A percentile compares a stretch with the other conserved stretches of the same genome.
Evolutionary conservation across 2,329 filamentous ascomycete genomes (phyloP).

Genomic region (Eutypella sp.): DNA sequence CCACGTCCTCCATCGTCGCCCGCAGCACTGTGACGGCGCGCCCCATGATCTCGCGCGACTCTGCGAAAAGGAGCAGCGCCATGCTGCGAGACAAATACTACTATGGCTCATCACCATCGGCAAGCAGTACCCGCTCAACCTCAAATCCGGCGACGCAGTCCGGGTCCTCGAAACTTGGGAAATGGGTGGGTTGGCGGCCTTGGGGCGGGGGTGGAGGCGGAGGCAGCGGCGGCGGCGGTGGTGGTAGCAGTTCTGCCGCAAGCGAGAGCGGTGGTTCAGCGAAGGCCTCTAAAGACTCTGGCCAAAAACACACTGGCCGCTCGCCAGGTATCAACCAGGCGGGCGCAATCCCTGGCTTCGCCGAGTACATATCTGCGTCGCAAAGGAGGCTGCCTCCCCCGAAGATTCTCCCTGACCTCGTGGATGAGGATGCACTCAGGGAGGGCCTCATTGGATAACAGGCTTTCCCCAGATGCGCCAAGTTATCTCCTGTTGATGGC

Average conservation of each 20-base stretch:
- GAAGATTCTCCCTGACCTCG: conserved; percentile 50
- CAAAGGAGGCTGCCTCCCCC: conserved; percentile 49
- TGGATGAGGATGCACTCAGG: conserved; percentile 57
- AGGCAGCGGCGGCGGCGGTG: neutral
- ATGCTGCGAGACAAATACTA: conserved; percentile 57
- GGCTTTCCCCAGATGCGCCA: too few relatives aligned
- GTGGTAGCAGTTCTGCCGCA: conserved; percentile 3
- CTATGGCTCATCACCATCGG: conserved; percentile 27
- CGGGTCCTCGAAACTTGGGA: conserved; percentile 31
- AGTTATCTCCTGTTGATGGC: too few relatives aligned
- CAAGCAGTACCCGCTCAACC: conserved; percentile 29
- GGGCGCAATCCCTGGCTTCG: conserved; percentile 68
- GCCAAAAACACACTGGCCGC: conserved; percentile 35
- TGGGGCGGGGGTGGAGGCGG: conserved; percentile 18
- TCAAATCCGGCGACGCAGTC: conserved; percentile 23
- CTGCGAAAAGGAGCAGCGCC: conserved; percentile 45
- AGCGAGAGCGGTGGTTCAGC: neutral
- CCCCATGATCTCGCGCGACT: conserved; percentile 48
- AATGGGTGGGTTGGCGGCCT: conserved; percentile 41
- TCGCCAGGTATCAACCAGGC: conserved; percentile 73
- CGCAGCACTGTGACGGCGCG: conserved; percentile 56
- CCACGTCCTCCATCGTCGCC: conserved; percentile 49
- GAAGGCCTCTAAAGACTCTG: conserved; percentile 18
- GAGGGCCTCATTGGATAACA: conserved; percentile 52
- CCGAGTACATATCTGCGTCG: conserved; percentile 47